phyloP scores from a whole-genome alignment of 2,329 filamentous ascomycete genomes.

The Xylariales sp. region DNA sequence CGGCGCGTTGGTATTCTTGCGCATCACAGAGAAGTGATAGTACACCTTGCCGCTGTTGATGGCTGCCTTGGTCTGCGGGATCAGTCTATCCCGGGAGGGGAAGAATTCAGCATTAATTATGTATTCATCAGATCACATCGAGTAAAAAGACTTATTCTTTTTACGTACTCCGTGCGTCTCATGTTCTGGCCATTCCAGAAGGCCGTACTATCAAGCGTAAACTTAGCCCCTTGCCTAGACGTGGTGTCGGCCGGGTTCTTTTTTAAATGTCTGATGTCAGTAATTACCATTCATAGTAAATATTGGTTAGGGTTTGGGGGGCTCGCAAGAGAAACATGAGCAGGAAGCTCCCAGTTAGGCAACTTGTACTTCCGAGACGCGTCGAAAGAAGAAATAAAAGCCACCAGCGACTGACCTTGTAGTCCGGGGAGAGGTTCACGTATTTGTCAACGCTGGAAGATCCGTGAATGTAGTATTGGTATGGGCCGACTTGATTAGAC shows the following conservation, averaged over 20 bases:
- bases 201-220: conserved; percentile 72
- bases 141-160: neutral
- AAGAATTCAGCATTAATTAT: neutral
- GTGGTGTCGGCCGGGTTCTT: conserved; percentile 72
- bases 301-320: no score
- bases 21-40: conserved; percentile 78
- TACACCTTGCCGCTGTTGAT: conserved; percentile 74
- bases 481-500: conserved; percentile 69
- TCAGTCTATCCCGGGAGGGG: conserved; percentile 55
- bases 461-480: conserved; percentile 83
- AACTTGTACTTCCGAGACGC: no score
- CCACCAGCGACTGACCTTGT: conserved; percentile 50
- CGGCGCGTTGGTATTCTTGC: conserved; percentile 69
- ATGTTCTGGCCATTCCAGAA: conserved; percentile 80
- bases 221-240: conserved; percentile 73
- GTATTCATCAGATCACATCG: no score
- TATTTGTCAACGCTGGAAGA: conserved; percentile 66
- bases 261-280: no score
- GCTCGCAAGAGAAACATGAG: no score
- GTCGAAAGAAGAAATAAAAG: no score
- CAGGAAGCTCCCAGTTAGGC: no score
- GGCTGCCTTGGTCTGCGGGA: conserved; percentile 75
- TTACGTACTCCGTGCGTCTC: conserved; percentile 70
- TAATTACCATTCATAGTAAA: no score
- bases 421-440: conserved; percentile 68